phyloP scores from a whole-genome alignment of 176 grass and related monocot species.

The Neostapfia colusana region DNA sequence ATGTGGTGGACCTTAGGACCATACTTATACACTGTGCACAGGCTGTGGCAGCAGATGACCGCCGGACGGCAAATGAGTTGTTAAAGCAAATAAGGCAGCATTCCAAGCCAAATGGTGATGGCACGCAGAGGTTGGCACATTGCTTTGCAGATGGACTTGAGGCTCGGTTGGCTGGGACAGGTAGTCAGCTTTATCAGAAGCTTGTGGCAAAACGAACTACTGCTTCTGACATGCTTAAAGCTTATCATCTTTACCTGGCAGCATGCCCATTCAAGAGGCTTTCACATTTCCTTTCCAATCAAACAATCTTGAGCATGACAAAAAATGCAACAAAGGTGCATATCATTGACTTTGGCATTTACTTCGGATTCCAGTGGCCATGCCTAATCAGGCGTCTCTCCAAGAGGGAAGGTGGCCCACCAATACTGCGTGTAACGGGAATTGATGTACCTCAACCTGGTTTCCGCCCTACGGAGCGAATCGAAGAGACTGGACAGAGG shows the following conservation, averaged over 20 bases:
- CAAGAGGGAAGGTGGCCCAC: slow-evolving; percentile 68
- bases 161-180: slow-evolving; percentile 89
- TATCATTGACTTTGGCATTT: slow-evolving; percentile 97
- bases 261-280: slow-evolving; percentile 94
- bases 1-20: slow-evolving; percentile 89
- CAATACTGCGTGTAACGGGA: slow-evolving; percentile 77
- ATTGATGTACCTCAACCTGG: slow-evolving; percentile 94
- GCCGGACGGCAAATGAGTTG: slow-evolving; percentile 73
- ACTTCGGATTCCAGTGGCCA: slow-evolving; percentile 95
- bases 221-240: slow-evolving; percentile 88
- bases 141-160: slow-evolving; percentile 93
- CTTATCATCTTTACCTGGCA: slow-evolving; percentile 90
- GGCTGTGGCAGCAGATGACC: slow-evolving; percentile 89
- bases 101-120: slow-evolving; percentile 69
- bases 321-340: slow-evolving; percentile 83
- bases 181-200: slow-evolving; percentile 78
- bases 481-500: slow-evolving; percentile 87
- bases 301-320: slow-evolving; percentile 78
- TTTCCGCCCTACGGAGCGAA: slow-evolving; percentile 82
- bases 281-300: slow-evolving; percentile 93
- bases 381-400: slow-evolving; percentile 84
- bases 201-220: slow-evolving; percentile 88
- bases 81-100: slow-evolving; percentile 93
- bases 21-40: slow-evolving; percentile 91
- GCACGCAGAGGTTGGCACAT: slow-evolving; percentile 73